Conservation (phyloP, 495 filamentous ascomycete genomes). For the Hyaloscypha finlandica region DNA sequence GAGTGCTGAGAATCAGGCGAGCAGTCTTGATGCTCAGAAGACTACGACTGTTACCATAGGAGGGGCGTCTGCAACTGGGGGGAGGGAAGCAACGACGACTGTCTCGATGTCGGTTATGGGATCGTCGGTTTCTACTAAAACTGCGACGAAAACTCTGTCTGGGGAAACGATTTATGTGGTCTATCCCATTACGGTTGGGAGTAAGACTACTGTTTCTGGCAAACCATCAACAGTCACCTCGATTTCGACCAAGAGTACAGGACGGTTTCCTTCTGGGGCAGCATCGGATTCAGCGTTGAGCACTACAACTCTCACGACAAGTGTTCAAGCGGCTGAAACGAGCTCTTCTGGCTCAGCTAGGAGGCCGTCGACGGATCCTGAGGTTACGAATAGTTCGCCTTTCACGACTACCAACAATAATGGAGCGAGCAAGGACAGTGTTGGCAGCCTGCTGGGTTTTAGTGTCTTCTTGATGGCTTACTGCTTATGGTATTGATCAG, state of each 20-base stretch:
- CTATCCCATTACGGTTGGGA: slow-evolving; percentile 18
- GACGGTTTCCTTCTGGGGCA: slow-evolving; percentile 2
- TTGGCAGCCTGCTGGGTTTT: neutral
- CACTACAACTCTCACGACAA: neutral
- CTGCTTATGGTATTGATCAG: neutral
- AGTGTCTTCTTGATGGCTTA: neutral
- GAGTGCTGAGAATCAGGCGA: slow-evolving; percentile 21
- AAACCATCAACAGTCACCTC: slow-evolving; percentile 13
- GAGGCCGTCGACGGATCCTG: neutral
- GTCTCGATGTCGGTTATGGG: neutral
- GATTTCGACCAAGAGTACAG: neutral
- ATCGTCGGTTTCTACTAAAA: slow-evolving; percentile 8
- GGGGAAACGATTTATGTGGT: slow-evolving; percentile 16
- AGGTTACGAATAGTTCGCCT: slow-evolving; percentile 19
- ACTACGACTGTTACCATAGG: slow-evolving; percentile 22
- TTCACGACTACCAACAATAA: slow-evolving; percentile 8
- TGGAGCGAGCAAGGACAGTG: neutral
- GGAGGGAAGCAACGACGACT: slow-evolving; percentile 9
- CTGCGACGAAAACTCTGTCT: slow-evolving; percentile 5
- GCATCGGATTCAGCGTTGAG: neutral
- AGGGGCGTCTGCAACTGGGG: slow-evolving; percentile 10
- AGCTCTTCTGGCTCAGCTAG: slow-evolving; percentile 3
- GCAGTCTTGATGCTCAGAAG: slow-evolving; percentile 14
- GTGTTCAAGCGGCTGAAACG: neutral
- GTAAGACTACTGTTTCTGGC: slow-evolving; percentile 17